Conservation (phyloP, 2,329 filamentous ascomycete species). For the Acephala macrosclerotiorum region DNA sequence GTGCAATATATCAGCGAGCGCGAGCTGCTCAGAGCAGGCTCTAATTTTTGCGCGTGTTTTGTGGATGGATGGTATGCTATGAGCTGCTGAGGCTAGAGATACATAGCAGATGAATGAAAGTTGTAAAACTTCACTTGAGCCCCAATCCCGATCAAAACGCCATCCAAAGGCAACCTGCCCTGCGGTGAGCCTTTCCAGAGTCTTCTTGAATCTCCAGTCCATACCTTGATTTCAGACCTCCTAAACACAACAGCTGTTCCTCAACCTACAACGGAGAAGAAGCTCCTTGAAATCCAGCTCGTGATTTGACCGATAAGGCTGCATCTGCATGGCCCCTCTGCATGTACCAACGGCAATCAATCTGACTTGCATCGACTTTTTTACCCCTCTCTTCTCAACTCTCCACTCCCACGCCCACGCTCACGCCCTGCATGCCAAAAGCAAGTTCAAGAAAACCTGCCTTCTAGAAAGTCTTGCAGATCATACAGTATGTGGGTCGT, state of each 20-base stretch:
- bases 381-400: slow-evolving; percentile 3
- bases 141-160: no score
- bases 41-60: neutral
- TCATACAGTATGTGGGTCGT: no score
- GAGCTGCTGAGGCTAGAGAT: slow-evolving; percentile 1
- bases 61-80: neutral
- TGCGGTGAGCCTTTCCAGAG: no score
- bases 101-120: neutral
- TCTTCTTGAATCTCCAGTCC: no score
- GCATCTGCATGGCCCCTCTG: neutral
- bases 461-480: neutral
- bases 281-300: no score
- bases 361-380: neutral
- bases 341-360: neutral
- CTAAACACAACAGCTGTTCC: no score
- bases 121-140: neutral
- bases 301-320: slow-evolving; percentile 9
- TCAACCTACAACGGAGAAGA: no score
- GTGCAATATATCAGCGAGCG: neutral
- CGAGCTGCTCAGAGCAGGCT: slow-evolving; percentile 13
- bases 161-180: no score
- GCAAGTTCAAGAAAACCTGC: no score
- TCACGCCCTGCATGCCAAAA: no score
- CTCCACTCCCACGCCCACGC: neutral
- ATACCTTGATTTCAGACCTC: no score